Conservation (phyloP, 805 yeast genomes). For the Peterozyma xylosa region DNA sequence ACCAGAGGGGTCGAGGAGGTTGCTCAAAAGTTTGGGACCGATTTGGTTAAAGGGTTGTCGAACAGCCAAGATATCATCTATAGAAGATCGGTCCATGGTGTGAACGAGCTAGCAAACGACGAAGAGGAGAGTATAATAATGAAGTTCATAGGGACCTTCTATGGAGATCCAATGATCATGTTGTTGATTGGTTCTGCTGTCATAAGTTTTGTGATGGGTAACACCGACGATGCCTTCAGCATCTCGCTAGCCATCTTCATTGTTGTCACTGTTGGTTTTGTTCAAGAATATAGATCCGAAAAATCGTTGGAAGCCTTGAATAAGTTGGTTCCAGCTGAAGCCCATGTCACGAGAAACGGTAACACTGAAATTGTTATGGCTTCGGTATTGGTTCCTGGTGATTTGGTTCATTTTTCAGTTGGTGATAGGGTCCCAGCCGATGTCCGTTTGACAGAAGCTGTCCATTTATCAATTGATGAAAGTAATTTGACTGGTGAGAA, state of each 20-base stretch:
- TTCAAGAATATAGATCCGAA: constrained; percentile 94
- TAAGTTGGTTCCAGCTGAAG: constrained; percentile 93
- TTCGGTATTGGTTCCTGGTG: constrained; percentile 89
- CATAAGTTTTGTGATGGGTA: constrained; percentile 88
- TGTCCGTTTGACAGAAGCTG: constrained; percentile 69
- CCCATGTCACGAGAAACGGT: constrained; percentile 82
- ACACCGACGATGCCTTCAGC: constrained; percentile 90
- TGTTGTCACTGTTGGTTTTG: constrained; percentile 95
- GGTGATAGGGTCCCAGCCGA: constrained; percentile 99
- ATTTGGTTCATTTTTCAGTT: constrained; percentile 76
- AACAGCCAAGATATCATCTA: constrained; percentile 63
- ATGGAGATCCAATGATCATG: constrained; percentile 86
- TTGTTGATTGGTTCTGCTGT: constrained; percentile 85
- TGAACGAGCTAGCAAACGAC: constrained; percentile 68
- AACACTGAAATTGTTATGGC: constrained; percentile 79
- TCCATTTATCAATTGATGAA: constrained; percentile 83
- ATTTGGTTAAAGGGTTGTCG: constrained; percentile 50
- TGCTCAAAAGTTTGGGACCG: constrained; percentile 52
- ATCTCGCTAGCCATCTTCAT: constrained; percentile 87
- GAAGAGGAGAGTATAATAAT: constrained; percentile 69
- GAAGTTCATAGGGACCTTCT: constrained; percentile 74
- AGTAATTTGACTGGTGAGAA: constrained; percentile 95
- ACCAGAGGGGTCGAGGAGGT: constrained; percentile 61
- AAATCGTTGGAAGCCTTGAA: constrained; percentile 89
- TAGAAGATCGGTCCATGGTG: constrained; percentile 71